A percentile compares a stretch with the other conserved stretches of the same genome.
Conservation (phyloP, 371 early-diverging fungal species). For the Mortierella sp. region DNA sequence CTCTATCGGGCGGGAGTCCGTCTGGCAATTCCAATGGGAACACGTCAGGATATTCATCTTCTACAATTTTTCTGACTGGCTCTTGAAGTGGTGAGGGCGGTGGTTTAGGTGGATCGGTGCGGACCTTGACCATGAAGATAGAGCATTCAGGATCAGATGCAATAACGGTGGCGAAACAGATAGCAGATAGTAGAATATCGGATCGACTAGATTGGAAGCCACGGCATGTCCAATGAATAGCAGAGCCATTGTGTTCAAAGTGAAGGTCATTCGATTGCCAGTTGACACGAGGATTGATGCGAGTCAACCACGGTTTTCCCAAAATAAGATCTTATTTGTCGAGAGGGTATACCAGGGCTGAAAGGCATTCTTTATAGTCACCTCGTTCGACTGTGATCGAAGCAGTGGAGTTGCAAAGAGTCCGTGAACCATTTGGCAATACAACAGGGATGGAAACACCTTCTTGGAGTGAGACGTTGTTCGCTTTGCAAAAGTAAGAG, state of each 20-base stretch:
- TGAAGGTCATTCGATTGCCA: constrained; percentile 15
- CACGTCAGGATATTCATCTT: constrained; percentile 16
- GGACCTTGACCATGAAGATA: too few species aligned
- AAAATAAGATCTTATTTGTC: constrained; percentile 20
- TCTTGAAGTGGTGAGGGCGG: constrained; percentile 2
- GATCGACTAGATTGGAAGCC: too few species aligned
- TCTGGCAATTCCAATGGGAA: constrained; percentile 6
- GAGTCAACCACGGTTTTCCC: constrained; percentile 23
- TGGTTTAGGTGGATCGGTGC: background rate
- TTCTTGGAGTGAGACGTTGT: background rate
- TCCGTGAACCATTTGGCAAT: constrained; percentile 11
- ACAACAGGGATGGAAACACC: background rate
- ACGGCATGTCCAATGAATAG: background rate
- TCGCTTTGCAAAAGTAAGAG: constrained; percentile 6
- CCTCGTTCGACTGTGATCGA: constrained; percentile 8
- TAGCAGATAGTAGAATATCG: too few species aligned
- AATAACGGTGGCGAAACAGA: too few species aligned
- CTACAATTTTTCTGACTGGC: too few species aligned
- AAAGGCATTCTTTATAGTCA: too few species aligned
- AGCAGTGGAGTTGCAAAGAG: background rate
- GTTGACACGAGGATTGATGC: constrained; percentile 6
- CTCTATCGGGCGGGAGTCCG: constrained; percentile 6
- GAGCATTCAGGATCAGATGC: too few species aligned
- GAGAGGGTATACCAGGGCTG: constrained; percentile 15
- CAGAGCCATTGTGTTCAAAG: constrained; percentile 6